These are phyloP conservation scores for Colletotrichum filicis DNA, from an alignment of 2,329 filamentous ascomycete species.

Conservation along the genomic window DNA sequence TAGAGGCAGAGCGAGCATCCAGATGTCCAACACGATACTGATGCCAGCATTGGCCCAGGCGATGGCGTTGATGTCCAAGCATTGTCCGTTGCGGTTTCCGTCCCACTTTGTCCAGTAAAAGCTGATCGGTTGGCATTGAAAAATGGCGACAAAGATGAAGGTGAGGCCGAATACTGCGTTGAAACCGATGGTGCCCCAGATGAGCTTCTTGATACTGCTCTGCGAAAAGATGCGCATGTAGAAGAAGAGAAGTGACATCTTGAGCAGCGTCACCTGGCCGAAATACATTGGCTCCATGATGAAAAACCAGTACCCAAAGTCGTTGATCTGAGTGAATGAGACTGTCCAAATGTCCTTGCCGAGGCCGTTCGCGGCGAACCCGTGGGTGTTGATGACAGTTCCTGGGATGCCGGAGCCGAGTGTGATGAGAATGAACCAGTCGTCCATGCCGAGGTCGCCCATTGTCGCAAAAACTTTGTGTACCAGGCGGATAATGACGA, in stretches of 20 bases:
- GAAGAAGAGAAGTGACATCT: slow-evolving; percentile 64
- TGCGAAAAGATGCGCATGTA: slow-evolving; percentile 65
- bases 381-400: slow-evolving; percentile 45
- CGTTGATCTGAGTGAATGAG: slow-evolving; percentile 50
- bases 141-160: slow-evolving; percentile 56
- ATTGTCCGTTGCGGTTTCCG: slow-evolving; percentile 56
- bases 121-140: slow-evolving; percentile 62
- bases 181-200: slow-evolving; percentile 55
- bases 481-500: slow-evolving; percentile 54
- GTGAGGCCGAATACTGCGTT: slow-evolving; percentile 50
- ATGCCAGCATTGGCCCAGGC: slow-evolving; percentile 63
- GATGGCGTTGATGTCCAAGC: slow-evolving; percentile 60
- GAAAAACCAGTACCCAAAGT: slow-evolving; percentile 56
- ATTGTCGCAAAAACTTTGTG: slow-evolving; percentile 48
- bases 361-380: slow-evolving; percentile 52
- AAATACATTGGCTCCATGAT: slow-evolving; percentile 59
- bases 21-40: slow-evolving; percentile 62
- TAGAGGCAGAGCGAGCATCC: slow-evolving; percentile 63
- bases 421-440: slow-evolving; percentile 47
- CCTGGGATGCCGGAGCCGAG: slow-evolving; percentile 43
- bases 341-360: slow-evolving; percentile 64
- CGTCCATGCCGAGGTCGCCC: slow-evolving; percentile 50
- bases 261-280: slow-evolving; percentile 55
- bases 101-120: slow-evolving; percentile 67
- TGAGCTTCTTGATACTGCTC: slow-evolving; percentile 42